Evolutionary conservation across 352 stramenopile species (phyloP).

Genomic region (Globisporangium abappressorium): DNA sequence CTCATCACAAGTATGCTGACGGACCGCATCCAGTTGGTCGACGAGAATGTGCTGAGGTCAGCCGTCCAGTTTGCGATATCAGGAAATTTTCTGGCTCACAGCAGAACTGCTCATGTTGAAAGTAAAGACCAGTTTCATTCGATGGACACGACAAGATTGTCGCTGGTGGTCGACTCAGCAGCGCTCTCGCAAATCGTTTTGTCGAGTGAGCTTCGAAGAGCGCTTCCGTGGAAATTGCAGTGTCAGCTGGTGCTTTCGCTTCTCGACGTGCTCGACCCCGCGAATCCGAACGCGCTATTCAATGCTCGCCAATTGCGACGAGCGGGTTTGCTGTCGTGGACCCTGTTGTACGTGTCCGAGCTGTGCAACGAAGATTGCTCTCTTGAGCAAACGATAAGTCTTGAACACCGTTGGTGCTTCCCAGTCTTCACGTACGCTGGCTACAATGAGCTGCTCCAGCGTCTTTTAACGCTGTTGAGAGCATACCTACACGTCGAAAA

Average conservation of each 20-base stretch:
- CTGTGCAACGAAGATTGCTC: slow-evolving; percentile 39
- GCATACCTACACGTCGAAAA: slow-evolving; percentile 57
- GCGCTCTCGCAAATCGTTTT: slow-evolving; percentile 61
- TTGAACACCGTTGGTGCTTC: slow-evolving; percentile 54
- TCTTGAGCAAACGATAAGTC: slow-evolving; percentile 22
- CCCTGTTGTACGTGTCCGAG: slow-evolving; percentile 53
- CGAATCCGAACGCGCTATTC: slow-evolving; percentile 75
- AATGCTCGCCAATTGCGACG: slow-evolving; percentile 70
- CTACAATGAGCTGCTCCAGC: slow-evolving; percentile 49
- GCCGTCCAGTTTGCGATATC: slow-evolving; percentile 49
- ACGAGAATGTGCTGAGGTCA: slow-evolving; percentile 41
- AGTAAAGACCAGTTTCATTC: slow-evolving; percentile 1
- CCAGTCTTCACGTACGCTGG: slow-evolving; percentile 36
- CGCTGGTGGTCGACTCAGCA: slow-evolving; percentile 50
- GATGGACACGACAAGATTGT: slow-evolving; percentile 6
- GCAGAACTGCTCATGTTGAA: neutral
- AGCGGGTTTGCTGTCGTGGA: slow-evolving; percentile 48
- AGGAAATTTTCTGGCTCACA: slow-evolving; percentile 27
- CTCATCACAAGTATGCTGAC: slow-evolving; percentile 48
- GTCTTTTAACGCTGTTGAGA: slow-evolving; percentile 37
- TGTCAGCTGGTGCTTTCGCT: slow-evolving; percentile 51
- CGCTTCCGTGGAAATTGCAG: slow-evolving; percentile 40
- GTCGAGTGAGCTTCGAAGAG: slow-evolving; percentile 36
- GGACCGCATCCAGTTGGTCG: slow-evolving; percentile 38
- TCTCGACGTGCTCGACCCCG: slow-evolving; percentile 34